Evolutionary conservation across 179 eudicot species (phyloP).

Genomic region (Beta lomatogona): DNA sequence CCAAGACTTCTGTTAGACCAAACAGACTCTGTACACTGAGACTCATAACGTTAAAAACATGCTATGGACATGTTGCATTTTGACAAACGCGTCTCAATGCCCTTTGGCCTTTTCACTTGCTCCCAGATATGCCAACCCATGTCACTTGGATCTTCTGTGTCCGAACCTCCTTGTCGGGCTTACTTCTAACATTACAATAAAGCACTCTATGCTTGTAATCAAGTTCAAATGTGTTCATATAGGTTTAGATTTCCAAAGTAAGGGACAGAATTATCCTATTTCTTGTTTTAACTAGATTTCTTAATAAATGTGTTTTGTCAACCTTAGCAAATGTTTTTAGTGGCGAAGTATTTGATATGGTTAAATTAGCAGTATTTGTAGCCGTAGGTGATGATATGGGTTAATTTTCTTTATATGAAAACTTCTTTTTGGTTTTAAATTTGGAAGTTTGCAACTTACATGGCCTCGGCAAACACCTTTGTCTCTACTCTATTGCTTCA

Average conservation of each 20-base stretch:
- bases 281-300: background rate
- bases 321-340: background rate
- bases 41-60: background rate
- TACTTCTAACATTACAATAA: no score
- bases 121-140: background rate
- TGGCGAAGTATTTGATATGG: background rate
- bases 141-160: no score
- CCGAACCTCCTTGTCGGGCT: no score
- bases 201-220: no score
- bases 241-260: background rate
- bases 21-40: background rate
- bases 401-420: background rate
- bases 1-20: background rate
- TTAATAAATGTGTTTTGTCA: background rate
- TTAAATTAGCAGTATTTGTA: background rate
- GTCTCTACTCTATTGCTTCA: background rate
- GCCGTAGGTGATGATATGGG: background rate
- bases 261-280: background rate
- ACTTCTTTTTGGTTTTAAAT: background rate
- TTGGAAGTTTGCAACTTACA: background rate
- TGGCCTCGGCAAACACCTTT: background rate
- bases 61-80: background rate
- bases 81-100: background rate
- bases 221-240: background rate
- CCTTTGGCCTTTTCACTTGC: background rate